phyloP scores from a whole-genome alignment of 1,139 yeast species.

The Diutina catenulata region DNA sequence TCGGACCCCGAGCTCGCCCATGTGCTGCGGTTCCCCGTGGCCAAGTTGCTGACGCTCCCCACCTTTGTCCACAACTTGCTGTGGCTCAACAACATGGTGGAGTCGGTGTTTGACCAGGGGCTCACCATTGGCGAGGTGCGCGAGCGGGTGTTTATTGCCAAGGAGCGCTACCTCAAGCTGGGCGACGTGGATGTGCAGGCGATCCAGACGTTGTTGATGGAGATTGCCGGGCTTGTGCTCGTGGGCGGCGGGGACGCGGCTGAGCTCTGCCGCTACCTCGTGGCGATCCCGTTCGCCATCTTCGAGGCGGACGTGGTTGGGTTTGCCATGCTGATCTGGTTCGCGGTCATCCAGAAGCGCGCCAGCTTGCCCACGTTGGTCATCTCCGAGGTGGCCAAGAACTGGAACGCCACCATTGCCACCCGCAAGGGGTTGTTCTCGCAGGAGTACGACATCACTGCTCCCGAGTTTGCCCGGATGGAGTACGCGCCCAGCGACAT shows the following conservation, averaged over 20 bases:
- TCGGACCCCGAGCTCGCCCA: slow-evolving; percentile 44
- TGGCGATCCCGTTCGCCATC: slow-evolving; percentile 57
- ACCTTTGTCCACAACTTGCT: slow-evolving; percentile 30
- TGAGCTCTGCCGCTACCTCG: slow-evolving; percentile 45
- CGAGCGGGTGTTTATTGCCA: slow-evolving; percentile 8
- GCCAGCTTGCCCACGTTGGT: slow-evolving; percentile 48
- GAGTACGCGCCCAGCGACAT: slow-evolving; percentile 83
- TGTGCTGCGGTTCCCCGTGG: slow-evolving; percentile 20
- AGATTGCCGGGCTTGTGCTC: slow-evolving; percentile 36
- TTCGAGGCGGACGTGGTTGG: slow-evolving; percentile 54
- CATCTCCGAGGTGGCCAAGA: slow-evolving; percentile 53
- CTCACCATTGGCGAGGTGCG: slow-evolving; percentile 11
- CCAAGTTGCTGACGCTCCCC: slow-evolving; percentile 71
- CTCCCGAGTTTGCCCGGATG: slow-evolving; percentile 66
- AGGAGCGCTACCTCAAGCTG: slow-evolving; percentile 8
- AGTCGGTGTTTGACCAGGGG: background rate
- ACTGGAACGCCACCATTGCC: slow-evolving; percentile 60
- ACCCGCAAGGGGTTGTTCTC: slow-evolving; percentile 57
- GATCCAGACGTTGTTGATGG: slow-evolving; percentile 33
- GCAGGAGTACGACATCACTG: slow-evolving; percentile 40
- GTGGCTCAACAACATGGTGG: slow-evolving; percentile 3
- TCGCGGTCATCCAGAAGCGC: slow-evolving; percentile 59
- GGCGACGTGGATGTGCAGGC: background rate
- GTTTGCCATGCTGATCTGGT: slow-evolving; percentile 69
- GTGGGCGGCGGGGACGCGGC: slow-evolving; percentile 34